phyloP scores from a whole-genome alignment of 2,329 filamentous ascomycete species.

The Colletotrichum musae region DNA sequence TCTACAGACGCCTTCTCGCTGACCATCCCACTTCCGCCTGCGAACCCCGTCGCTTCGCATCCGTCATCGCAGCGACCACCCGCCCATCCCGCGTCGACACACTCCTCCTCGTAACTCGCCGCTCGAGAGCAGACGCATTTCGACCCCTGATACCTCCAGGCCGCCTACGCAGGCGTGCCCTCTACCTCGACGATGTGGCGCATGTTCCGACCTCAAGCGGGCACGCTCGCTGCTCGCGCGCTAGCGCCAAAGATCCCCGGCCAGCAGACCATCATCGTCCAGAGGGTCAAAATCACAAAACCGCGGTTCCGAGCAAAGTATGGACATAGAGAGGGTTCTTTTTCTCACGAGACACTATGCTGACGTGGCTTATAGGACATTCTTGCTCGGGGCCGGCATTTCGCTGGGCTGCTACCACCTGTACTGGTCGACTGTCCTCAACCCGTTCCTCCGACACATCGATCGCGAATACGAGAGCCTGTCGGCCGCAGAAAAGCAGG shows the following conservation, averaged over 20 bases:
- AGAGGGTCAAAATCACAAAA: conserved; percentile 39
- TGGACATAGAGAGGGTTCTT: not conserved
- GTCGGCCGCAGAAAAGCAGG: conserved; percentile 60
- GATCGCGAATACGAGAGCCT: conserved; percentile 59
- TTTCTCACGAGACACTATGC: not conserved
- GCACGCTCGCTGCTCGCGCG: conserved; percentile 33
- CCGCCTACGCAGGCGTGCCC: conserved; percentile 35
- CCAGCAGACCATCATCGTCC: conserved; percentile 35
- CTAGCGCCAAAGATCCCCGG: conserved; percentile 21
- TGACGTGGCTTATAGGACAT: conserved; percentile 36
- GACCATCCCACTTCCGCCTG: conserved; percentile 5
- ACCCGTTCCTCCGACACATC: conserved; percentile 59
- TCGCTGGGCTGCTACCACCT: conserved; percentile 58
- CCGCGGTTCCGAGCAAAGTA: conserved; percentile 32
- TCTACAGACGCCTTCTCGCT: not conserved
- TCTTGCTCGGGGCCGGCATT: conserved; percentile 50
- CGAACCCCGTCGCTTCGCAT: conserved; percentile 4
- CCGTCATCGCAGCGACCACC: conserved; percentile 6
- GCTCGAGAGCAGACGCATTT: not conserved
- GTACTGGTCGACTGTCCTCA: conserved; percentile 62
- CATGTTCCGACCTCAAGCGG: conserved; percentile 34
- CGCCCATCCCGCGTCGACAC: not conserved
- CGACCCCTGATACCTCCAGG: not conserved
- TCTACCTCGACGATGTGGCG: conserved; percentile 31
- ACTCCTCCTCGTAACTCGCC: not conserved